Base-by-base conservation (phyloP, 331 rosid species). In the Quercus phellos region DNA sequence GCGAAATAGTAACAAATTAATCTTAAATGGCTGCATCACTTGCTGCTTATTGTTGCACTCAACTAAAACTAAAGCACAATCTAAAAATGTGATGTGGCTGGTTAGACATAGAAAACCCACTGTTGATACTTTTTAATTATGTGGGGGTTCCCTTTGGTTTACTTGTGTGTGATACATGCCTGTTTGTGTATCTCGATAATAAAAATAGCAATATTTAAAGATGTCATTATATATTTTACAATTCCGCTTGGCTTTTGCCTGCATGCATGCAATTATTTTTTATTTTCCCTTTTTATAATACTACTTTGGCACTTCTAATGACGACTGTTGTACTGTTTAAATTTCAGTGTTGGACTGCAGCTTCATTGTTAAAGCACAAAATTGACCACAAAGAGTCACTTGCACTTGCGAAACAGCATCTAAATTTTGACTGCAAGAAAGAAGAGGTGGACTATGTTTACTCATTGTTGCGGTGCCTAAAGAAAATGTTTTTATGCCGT, bases 291-390 rank as follows among this genome's bases (percentile, higher is more conserved):
- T 10, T 16, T 24, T 22, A 22, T 27, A 8, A 7, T 51, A 74
- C 42, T 59, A 16, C 64, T 68, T 54, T 27, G 77, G 55, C 55
- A 10, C 70, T 55, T 73, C 80, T 84, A 61, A 75, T 76, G 71
- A 6, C 16, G 0, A 22, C 54, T 56, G 75, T 7, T 80, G 80
- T 19, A 64, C 70, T 53, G 55, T 80, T 75, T 68, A 67, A 77
- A 75, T 85, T 83, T 83, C 95, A 93, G 97, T 82, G 86, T 82
- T 91, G 98, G 96, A 86, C 89, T 81, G 96, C 84, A 42, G 91
- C 92, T 76, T 72, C 97, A 51, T 43, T 90, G 80, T 74, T 83
- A 55, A 86, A 84, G 26, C 80, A 84, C 84, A 91, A 90, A 82
- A 72, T 93, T 69, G 88, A 82, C 78, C 91, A 84, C 84, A 86